A percentile compares a stretch with the other conserved stretches of the same genome.
These are phyloP conservation scores for Trapa incisa DNA, from an alignment of 345 rosid genomes.

Conservation along the genomic window DNA sequence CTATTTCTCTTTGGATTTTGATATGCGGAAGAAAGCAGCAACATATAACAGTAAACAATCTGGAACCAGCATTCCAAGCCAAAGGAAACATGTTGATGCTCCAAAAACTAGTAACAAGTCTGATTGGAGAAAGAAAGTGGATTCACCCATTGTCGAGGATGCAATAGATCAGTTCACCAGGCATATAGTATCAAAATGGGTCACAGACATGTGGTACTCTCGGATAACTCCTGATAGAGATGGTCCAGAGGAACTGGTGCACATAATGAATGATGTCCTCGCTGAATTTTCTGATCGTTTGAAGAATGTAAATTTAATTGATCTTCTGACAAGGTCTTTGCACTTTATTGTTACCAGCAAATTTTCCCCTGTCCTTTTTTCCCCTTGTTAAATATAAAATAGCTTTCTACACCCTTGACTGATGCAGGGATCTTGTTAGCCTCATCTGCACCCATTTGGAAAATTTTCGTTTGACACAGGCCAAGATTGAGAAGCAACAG, in stretches of 20 bases:
- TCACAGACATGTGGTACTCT: constrained; percentile 85
- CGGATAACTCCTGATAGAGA: constrained; percentile 76
- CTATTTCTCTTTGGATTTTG: constrained; percentile 70
- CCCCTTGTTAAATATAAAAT: neutral
- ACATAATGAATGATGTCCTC: constrained; percentile 56
- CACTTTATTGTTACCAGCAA: constrained; percentile 4
- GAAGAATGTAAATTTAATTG: constrained; percentile 74
- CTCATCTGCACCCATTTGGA: constrained; percentile 72
- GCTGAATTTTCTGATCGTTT: constrained; percentile 78
- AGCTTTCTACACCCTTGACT: constrained; percentile 28
- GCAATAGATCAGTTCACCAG: constrained; percentile 79
- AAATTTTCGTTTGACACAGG: constrained; percentile 62
- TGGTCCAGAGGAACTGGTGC: constrained; percentile 84
- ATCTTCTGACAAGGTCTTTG: constrained; percentile 70
- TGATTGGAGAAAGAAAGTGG: constrained; percentile 84
- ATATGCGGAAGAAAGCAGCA: constrained; percentile 64
- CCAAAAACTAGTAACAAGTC: constrained; percentile 35
- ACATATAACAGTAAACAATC: constrained; percentile 47
- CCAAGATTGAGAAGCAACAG: constrained; percentile 51
- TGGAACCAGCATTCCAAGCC: constrained; percentile 16
- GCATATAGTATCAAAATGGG: constrained; percentile 85
- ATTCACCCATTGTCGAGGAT: constrained; percentile 77
- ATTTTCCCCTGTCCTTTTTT: constrained; percentile 1
- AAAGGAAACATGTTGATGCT: constrained; percentile 30
- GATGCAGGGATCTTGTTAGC: constrained; percentile 68